Base-by-base conservation (phyloP, 2,329 filamentous ascomycete genomes). In the Trichoderma citrinoviride region DNA sequence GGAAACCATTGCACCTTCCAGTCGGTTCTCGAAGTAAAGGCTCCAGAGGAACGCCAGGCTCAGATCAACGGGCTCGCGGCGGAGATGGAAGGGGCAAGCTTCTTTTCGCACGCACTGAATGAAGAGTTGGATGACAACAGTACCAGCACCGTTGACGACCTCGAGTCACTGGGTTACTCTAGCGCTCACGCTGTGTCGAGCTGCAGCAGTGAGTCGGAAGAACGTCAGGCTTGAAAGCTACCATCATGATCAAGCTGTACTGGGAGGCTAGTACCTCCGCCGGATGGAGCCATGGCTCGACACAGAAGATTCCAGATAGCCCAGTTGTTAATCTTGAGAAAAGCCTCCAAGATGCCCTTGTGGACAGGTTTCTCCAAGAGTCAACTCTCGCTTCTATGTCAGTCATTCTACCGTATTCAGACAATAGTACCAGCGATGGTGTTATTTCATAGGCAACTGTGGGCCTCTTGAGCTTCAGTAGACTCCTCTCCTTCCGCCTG, bases 381-480 rank as follows among this genome's bases (percentile, higher is more conserved):
- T 75, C 66, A 79, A 79, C 65, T 78, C 71, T 56, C 76, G 78
- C 65, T 76, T 77, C 70, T 78, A 78, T 65, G 75, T 78, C 55
- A 68, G 78, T 33, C 77, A 79, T 61, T 75, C 77, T 0, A 67
- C 72, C 0, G 69, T 70, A 5, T 78, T 79, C 41, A 41, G 77
- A 14, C 72, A 75, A 41, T 75, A 78, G 25, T 78, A 79, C 49
- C 69, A 73, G 40, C 64, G 68, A 15, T 79, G 77, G 77, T 79
- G 77, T 75, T 58, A 65, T 17, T 66, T 69, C 23, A 71, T 75
- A 40, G 68, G 70, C 46, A 71, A 71, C 12, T 68, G 70, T 33
- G 68, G 68, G 21, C 75, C 75, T n/a, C 69, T 79, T 1, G 70
- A 72, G 29, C 68, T 77, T 3, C 75, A 76, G 57, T 78, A 75